These are phyloP conservation scores for Lactarius indigo DNA, from an alignment of 768 basidiomycete genomes.

Conservation along the genomic window DNA sequence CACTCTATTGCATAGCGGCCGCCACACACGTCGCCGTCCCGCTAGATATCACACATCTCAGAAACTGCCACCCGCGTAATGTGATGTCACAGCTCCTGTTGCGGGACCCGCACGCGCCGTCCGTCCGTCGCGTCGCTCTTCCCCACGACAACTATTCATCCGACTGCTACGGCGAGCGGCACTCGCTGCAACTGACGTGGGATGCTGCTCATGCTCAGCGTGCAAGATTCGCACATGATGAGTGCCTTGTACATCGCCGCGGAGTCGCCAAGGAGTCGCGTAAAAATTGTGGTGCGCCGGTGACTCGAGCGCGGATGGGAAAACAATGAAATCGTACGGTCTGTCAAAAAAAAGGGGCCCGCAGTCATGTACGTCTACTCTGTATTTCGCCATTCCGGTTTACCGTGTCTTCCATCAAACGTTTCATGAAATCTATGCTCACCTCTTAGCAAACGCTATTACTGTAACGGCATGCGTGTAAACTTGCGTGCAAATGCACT, in stretches of 20 bases:
- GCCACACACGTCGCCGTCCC: neutral
- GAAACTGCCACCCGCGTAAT: neutral
- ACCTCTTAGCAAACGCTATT: too few species aligned
- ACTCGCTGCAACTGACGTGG: slow-evolving; percentile 43
- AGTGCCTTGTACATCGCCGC: slow-evolving; percentile 61
- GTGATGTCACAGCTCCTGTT: slow-evolving; percentile 2
- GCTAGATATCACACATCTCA: neutral
- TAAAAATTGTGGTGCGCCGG: slow-evolving; percentile 30
- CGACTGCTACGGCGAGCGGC: neutral
- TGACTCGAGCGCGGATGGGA: neutral
- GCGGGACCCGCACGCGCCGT: slow-evolving; percentile 20
- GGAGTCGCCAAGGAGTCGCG: slow-evolving; percentile 68
- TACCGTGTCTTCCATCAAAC: too few species aligned
- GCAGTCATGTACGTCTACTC: neutral
- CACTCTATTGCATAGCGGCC: neutral
- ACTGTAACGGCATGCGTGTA: too few species aligned
- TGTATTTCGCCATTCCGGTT: neutral
- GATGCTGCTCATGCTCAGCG: slow-evolving; percentile 54
- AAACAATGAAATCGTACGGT: neutral
- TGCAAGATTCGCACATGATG: slow-evolving; percentile 43
- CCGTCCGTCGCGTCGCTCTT: slow-evolving; percentile 18
- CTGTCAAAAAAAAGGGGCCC: neutral
- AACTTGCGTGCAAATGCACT: too few species aligned
- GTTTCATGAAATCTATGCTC: too few species aligned
- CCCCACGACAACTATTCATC: slow-evolving; percentile 3